These are phyloP conservation scores for Thielaviopsis punctulata DNA, from an alignment of 2,329 filamentous ascomycete genomes.

Conservation along the genomic window DNA sequence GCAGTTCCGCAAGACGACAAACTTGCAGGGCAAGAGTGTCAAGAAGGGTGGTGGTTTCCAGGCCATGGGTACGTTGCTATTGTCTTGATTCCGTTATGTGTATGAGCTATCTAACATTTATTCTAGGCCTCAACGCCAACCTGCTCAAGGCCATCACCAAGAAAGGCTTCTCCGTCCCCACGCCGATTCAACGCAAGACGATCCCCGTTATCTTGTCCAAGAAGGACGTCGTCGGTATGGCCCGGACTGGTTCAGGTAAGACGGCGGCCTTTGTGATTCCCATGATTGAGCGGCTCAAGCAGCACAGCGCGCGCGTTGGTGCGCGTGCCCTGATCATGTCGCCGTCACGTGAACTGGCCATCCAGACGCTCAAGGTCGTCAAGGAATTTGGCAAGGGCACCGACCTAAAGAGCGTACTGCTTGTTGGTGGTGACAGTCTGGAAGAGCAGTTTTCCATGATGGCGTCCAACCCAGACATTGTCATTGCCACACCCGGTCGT, in stretches of 20 bases:
- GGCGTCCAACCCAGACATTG: constrained; percentile 87
- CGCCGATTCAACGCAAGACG: constrained; percentile 91
- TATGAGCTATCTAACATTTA: neutral
- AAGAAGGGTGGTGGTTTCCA: constrained; percentile 97
- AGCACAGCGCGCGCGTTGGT: constrained; percentile 74
- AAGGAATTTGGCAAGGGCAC: constrained; percentile 86
- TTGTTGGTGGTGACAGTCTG: constrained; percentile 88
- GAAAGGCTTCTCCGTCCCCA: constrained; percentile 92
- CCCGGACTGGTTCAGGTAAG: constrained; percentile 94
- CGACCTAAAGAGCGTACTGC: constrained; percentile 72
- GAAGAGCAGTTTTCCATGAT: constrained; percentile 91
- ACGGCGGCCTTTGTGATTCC: constrained; percentile 96
- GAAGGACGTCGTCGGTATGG: constrained; percentile 98
- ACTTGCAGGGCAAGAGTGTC: constrained; percentile 65
- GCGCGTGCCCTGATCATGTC: constrained; percentile 77
- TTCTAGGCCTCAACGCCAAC: constrained; percentile 53
- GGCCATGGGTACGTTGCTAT: constrained; percentile 51
- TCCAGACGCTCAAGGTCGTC: constrained; percentile 91
- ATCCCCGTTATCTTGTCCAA: constrained; percentile 80
- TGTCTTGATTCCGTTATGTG: neutral
- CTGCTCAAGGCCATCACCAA: constrained; percentile 79
- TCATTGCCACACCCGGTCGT: constrained; percentile 91
- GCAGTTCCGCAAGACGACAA: constrained; percentile 69
- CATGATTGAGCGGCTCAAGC: constrained; percentile 87
- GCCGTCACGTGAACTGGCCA: constrained; percentile 79